These are phyloP conservation scores for Populus euphratica DNA, from an alignment of 345 rosid genomes.

Conservation along the genomic window DNA sequence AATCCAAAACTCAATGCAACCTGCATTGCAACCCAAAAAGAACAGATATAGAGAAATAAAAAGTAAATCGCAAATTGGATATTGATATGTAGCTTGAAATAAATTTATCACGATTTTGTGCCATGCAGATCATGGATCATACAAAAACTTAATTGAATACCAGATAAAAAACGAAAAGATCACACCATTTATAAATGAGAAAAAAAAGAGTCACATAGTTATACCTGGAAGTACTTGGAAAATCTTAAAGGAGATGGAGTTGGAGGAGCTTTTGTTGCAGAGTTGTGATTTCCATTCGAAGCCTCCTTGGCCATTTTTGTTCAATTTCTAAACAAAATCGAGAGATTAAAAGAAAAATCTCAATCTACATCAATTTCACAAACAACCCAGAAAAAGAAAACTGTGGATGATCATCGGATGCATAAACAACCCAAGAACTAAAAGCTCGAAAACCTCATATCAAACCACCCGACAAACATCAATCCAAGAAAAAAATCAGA, in stretches of 20 bases:
- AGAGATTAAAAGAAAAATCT: constrained; percentile 1
- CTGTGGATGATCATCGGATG: neutral
- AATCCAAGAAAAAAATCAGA: neutral
- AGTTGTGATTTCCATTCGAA: constrained; percentile 44
- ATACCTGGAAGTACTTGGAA: constrained; percentile 73
- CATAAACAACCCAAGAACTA: neutral
- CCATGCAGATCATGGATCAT: neutral
- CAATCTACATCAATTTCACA: constrained; percentile 6
- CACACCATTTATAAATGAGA: neutral
- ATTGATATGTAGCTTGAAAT: neutral
- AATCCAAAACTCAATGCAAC: neutral
- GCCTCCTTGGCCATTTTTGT: constrained; percentile 41
- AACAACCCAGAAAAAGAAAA: constrained; percentile 2
- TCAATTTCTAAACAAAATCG: constrained; percentile 15
- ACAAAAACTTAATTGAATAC: neutral
- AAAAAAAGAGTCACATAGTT: neutral
- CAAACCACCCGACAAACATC: neutral
- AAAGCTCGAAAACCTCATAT: neutral
- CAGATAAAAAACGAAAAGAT: neutral
- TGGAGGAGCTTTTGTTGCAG: constrained; percentile 55
- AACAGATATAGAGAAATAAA: neutral
- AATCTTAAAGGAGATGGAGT: constrained; percentile 67
- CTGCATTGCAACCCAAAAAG: neutral
- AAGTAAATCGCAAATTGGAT: neutral
- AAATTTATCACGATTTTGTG: neutral